Evolutionary conservation across 768 basidiomycete species (phyloP), one percentile per base, ranked within the genome.

Genomic region (Trametes coccinea): DNA sequence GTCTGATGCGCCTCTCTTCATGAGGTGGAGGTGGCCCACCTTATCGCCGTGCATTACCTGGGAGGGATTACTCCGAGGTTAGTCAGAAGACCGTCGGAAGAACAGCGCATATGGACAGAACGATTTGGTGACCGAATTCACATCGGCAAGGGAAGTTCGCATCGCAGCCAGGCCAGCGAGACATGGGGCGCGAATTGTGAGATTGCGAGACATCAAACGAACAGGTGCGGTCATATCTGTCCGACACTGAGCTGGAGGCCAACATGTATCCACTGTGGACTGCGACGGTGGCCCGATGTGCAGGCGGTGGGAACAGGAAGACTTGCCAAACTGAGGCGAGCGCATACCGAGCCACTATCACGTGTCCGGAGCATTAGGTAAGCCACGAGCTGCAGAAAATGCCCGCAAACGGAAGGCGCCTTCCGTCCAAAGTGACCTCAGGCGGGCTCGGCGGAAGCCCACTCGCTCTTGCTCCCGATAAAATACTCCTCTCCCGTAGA

Each of bases 401-500:
- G 49, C 17, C 57, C 49, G 41, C 9, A 51, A 5, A 40, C 49
- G 57, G 57, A 44, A 59, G 49, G 49, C 16, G 41, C 30, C 31
- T 51, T 41, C 56, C 56, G 56, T 47, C 48, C 40, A 48, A 51
- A 48, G 49, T 58, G 48, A 58, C 48, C 41, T 22, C 3, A 10
- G 14, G 16, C 33, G 39, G 48, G 40, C 41, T 41, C 31, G 48
- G 56, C 56, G 56, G 56, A 48, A 39, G 33, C 31, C 37, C 53
- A 56, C 13, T 31, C 41, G 45, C 55, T 45, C 47, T 47, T 57
- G 22, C 51, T 48, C 41, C 56, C 57, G 57, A 59, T 59, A 48
- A 61, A 55, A 45, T 61, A 48, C 56, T 60, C 50, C 45, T 55
- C 53, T 56, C 53, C 54, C 27, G 39, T 47, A 49, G 53, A 44